Evolutionary conservation across 2,329 filamentous ascomycete genomes (phyloP), one percentile per base, ranked within the genome.

Genomic region (Simplicillium sp.): DNA sequence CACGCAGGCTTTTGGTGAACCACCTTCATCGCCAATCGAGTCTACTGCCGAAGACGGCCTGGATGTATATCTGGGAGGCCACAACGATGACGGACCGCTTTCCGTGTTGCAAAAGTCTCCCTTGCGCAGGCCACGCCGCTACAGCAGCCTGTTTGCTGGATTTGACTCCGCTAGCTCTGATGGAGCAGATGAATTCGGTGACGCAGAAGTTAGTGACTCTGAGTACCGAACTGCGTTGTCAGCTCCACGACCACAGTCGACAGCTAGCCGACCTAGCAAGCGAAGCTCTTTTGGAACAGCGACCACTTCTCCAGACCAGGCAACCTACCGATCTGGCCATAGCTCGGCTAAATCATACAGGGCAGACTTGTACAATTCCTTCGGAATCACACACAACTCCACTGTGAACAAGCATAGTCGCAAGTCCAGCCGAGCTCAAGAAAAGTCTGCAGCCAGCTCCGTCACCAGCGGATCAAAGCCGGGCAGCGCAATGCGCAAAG

Each of bases 71-170:
- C 82, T 83, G 2, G 83, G 82, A 0, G 20, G 20, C 9, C 5
- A 25, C 20, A 87, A 89, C 51, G 85, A 92, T 51, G 82, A 89
- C 52, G 84, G 84, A 0, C 83, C 84, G 2, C 63, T 88, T 33
- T 79, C 80, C 2, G 65, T 60, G 41, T 70, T 76, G 12, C 74
- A 70, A 40, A 46, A 34, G 4, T 70, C 72, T 2, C 74, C 79
- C 2, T 69, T 84, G 55, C 75, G 81, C 45, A 75, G 82, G 13
- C 84, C 85, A 1, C 80, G 84, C 54, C 74, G 86, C 41, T 81
- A 86, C 37, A 90, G 84, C 60, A 92, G 85, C 55, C 67, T 94
- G n/a, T 92, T 92, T 59, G 84, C 86, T 28, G 86, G 86, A 0
- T 92, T 94, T 49, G 85, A 90, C 36, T 77, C 77, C 11, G 71